Conservation (phyloP, 2,329 filamentous ascomycete genomes). For the Ophiosphaerella korrae region DNA sequence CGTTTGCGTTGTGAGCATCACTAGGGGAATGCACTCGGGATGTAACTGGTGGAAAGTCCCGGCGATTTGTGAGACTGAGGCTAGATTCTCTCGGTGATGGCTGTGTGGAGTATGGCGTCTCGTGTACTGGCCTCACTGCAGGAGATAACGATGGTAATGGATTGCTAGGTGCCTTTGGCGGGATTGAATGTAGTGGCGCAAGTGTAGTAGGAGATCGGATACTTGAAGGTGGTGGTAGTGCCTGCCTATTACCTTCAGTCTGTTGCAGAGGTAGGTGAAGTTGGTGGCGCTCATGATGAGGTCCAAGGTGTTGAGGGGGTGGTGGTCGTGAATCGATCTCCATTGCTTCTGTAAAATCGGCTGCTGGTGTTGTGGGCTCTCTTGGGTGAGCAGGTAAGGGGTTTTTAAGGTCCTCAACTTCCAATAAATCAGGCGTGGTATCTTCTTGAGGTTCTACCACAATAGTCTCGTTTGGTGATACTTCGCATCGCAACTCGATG, state of each 20-base stretch:
- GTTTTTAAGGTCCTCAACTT: slow-evolving; percentile 21
- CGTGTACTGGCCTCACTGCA: slow-evolving; percentile 19
- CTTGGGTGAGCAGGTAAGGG: slow-evolving; percentile 19
- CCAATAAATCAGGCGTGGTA: slow-evolving; percentile 23
- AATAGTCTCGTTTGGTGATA: slow-evolving; percentile 22
- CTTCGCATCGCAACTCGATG: slow-evolving; percentile 46
- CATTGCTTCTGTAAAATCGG: slow-evolving; percentile 23
- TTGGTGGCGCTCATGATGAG: slow-evolving; percentile 22
- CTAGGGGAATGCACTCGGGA: slow-evolving; percentile 16
- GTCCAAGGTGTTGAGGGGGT: slow-evolving; percentile 20
- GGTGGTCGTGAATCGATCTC: slow-evolving; percentile 37
- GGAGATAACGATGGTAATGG: slow-evolving; percentile 18
- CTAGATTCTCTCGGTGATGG: slow-evolving; percentile 17
- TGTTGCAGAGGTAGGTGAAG: slow-evolving; percentile 22
- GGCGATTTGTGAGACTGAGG: slow-evolving; percentile 18
- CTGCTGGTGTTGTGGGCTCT: slow-evolving; percentile 1
- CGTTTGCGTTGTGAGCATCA: slow-evolving; percentile 27
- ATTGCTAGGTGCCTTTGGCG: slow-evolving; percentile 25
- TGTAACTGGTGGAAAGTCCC: slow-evolving; percentile 17
- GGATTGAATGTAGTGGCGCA: slow-evolving; percentile 12
- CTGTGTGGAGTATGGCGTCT: slow-evolving; percentile 19
- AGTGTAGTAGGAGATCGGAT: slow-evolving; percentile 24
- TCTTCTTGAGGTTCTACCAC: slow-evolving; percentile 36
- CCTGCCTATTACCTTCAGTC: slow-evolving; percentile 24
- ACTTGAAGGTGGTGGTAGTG: slow-evolving; percentile 20